Conservation (phyloP, 306 rosid genomes). For the Inga laurina region DNA sequence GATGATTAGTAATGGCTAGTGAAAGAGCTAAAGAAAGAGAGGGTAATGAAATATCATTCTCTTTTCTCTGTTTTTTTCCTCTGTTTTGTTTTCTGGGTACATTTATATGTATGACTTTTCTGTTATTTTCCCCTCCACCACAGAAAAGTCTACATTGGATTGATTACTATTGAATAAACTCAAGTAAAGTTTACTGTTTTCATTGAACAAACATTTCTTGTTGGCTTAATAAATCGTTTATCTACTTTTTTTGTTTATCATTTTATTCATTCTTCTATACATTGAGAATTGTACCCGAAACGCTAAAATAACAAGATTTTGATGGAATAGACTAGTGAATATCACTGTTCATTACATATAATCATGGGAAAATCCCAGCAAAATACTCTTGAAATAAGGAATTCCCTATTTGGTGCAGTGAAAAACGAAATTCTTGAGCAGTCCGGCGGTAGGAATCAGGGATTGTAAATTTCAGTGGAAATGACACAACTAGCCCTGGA, state of each 20-base stretch:
- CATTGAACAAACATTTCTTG: not conserved
- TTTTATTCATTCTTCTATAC: not conserved
- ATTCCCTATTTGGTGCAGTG: no score
- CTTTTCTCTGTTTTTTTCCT: not conserved
- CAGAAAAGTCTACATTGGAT: not conserved
- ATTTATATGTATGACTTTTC: not conserved
- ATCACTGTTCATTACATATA: not conserved
- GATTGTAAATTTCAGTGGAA: no score
- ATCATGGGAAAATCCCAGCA: no score
- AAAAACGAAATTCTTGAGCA: no score
- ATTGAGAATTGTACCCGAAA: not conserved
- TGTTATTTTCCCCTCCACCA: not conserved
- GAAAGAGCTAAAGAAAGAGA: not conserved
- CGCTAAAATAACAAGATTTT: not conserved
- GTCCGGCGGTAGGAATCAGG: no score
- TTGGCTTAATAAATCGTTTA: not conserved
- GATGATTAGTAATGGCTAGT: not conserved
- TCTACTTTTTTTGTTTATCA: not conserved
- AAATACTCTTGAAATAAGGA: no score
- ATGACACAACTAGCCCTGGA: no score
- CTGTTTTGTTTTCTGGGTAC: not conserved
- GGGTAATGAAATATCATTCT: not conserved
- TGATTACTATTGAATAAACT: not conserved
- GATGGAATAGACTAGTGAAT: not conserved
- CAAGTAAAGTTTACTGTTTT: not conserved